phyloP scores from a whole-genome alignment of 2,329 filamentous ascomycete species.

The Phaeosphaeriaceae sp. region DNA sequence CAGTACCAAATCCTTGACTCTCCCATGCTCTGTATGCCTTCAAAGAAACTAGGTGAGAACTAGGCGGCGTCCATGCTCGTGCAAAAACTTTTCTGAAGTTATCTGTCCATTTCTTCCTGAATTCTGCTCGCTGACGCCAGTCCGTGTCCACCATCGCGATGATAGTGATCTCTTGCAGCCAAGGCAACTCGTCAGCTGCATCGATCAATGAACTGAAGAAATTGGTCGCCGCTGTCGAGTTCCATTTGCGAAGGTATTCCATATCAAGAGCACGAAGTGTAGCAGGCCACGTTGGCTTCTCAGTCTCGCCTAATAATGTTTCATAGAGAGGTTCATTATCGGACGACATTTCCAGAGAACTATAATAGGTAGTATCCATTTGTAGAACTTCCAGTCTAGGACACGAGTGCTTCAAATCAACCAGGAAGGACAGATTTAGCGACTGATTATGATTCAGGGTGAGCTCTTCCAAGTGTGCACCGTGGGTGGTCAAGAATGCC shows the following conservation, averaged over 20 bases:
- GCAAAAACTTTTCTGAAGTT: slow-evolving; percentile 72
- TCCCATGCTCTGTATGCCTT: slow-evolving; percentile 53
- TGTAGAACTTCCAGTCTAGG: slow-evolving; percentile 72
- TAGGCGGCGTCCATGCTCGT: slow-evolving; percentile 55
- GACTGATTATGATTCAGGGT: slow-evolving; percentile 79
- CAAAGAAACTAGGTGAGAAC: slow-evolving; percentile 50
- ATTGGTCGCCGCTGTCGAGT: slow-evolving; percentile 70
- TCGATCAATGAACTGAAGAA: slow-evolving; percentile 82
- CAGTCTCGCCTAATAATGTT: slow-evolving; percentile 64
- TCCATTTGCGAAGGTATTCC: slow-evolving; percentile 78
- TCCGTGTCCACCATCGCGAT: slow-evolving; percentile 74
- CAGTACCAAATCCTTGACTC: slow-evolving; percentile 5
- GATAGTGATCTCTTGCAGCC: slow-evolving; percentile 73
- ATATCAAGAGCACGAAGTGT: slow-evolving; percentile 75
- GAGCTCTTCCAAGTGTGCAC: slow-evolving; percentile 69
- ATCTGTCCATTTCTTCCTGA: slow-evolving; percentile 79
- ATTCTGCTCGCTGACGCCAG: slow-evolving; percentile 81
- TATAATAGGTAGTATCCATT: slow-evolving; percentile 82
- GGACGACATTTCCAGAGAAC: slow-evolving; percentile 68
- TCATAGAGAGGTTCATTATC: slow-evolving; percentile 80
- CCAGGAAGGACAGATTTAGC: slow-evolving; percentile 76
- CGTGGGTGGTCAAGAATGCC: slow-evolving; percentile 70
- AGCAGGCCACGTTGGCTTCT: slow-evolving; percentile 79
- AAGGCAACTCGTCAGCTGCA: slow-evolving; percentile 67
- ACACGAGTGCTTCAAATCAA: slow-evolving; percentile 69